Evolutionary conservation across 768 basidiomycete genomes (phyloP).

Genomic region (Piloderma croceum): DNA sequence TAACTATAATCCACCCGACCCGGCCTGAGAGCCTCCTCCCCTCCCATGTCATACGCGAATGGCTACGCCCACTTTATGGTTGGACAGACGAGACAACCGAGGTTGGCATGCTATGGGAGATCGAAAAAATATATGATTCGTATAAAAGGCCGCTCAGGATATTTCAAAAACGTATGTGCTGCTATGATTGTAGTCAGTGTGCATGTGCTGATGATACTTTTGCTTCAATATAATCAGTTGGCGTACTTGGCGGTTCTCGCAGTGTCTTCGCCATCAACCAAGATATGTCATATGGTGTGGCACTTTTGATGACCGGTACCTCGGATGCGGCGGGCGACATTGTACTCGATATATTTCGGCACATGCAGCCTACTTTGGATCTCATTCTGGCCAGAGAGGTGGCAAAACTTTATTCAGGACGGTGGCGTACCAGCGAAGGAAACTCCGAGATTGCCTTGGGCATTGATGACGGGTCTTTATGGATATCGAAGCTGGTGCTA

Average conservation of each 20-base stretch:
- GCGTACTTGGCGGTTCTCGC: conserved; percentile 16
- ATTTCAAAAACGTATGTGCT: conserved; percentile 5
- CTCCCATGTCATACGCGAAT: conserved; percentile 17
- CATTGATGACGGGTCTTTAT: conserved; percentile 13
- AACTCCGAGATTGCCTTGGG: conserved; percentile 8
- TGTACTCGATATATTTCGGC: conserved; percentile 9
- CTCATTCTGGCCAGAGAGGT: conserved; percentile 1
- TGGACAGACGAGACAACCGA: conserved; percentile 16
- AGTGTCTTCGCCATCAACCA: conserved; percentile 18
- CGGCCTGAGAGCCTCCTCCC: conserved; percentile 14
- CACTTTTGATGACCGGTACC: conserved; percentile 13
- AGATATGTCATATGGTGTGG: conserved; percentile 12
- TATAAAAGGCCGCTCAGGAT: conserved; percentile 5
- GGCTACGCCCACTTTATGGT: conserved; percentile 20
- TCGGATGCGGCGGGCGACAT: conserved; percentile 8
- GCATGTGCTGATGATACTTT: no score
- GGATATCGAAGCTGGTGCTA: conserved; percentile 8
- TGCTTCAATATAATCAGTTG: conserved; percentile 13
- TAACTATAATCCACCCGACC: conserved; percentile 19
- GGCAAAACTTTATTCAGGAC: conserved; percentile 5
- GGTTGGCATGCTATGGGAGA: conserved; percentile 19
- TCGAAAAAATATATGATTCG: conserved; percentile 12
- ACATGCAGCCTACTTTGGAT: conserved; percentile 21
- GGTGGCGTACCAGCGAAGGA: conserved; percentile 3
- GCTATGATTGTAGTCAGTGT: background rate